phyloP scores from a whole-genome alignment of 2,329 filamentous ascomycete genomes.

The Diaporthe sp. region DNA sequence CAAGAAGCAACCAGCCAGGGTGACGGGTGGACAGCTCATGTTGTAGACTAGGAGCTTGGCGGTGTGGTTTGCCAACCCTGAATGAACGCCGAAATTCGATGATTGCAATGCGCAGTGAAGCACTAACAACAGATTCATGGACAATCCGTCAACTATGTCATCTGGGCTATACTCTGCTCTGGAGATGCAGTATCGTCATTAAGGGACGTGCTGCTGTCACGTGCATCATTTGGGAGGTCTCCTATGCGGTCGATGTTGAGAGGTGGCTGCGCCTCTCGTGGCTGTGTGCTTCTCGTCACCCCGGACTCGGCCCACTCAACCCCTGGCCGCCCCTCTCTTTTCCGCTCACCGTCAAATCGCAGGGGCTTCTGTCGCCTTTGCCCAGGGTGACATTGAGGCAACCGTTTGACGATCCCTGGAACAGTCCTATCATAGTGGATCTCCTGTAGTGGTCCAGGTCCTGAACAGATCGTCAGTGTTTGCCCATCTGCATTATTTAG shows the following conservation, averaged over 20 bases:
- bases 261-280: conserved; percentile 24
- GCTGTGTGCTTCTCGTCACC: conserved; percentile 13
- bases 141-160: too few species aligned
- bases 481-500: conserved; percentile 7
- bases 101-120: too few species aligned
- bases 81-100: too few species aligned
- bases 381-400: conserved; percentile 1
- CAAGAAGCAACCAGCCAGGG: background rate
- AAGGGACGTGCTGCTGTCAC: background rate
- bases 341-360: conserved; percentile 21
- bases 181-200: background rate
- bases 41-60: background rate
- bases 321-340: background rate
- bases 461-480: background rate
- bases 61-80: background rate
- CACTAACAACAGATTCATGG: too few species aligned
- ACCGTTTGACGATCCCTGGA: conserved; percentile 5
- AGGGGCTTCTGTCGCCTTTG: background rate
- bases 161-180: background rate
- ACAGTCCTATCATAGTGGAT: conserved; percentile 18
- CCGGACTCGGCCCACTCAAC: conserved; percentile 15
- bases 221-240: conserved; percentile 20
- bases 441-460: background rate
- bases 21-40: background rate
- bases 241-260: background rate